Conservation (phyloP, 2,329 filamentous ascomycete genomes). For the Hymenoscyphus repandus region DNA sequence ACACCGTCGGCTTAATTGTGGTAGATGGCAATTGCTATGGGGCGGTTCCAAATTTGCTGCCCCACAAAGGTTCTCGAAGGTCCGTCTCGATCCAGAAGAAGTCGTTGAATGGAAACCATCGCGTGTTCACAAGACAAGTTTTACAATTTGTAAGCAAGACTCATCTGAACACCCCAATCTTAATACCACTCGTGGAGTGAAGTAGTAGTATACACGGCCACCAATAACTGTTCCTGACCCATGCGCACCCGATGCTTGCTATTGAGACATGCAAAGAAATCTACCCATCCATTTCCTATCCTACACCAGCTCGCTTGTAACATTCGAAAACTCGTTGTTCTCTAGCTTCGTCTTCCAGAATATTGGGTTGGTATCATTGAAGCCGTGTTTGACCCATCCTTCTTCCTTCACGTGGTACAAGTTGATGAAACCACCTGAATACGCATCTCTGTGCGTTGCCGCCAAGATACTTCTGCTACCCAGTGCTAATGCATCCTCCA, state of each 20-base stretch:
- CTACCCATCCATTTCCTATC: constrained; percentile 9
- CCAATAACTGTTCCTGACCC: constrained; percentile 11
- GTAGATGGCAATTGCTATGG: too few relatives aligned
- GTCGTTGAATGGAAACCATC: too few relatives aligned
- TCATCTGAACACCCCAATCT: constrained; percentile 5
- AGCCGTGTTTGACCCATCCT: constrained; percentile 98
- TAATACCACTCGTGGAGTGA: constrained; percentile 19
- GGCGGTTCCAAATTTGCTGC: too few relatives aligned
- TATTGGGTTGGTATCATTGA: constrained; percentile 96
- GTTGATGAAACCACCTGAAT: constrained; percentile 97
- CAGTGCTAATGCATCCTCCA: constrained; percentile 85
- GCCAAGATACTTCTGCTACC: constrained; percentile 90
- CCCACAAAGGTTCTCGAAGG: too few relatives aligned
- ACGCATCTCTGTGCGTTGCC: constrained; percentile 96
- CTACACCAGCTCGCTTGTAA: constrained; percentile 31
- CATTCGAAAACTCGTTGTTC: constrained; percentile 82
- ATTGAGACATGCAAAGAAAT: constrained; percentile 30
- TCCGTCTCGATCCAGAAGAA: too few relatives aligned
- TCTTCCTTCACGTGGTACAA: constrained; percentile 98
- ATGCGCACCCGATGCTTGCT: constrained; percentile 24
- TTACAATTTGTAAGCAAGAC: neutral
- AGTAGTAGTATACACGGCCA: constrained; percentile 29
- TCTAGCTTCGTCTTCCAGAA: constrained; percentile 99
- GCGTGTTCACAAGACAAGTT: too few relatives aligned
- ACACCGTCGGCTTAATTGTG: too few relatives aligned